These are phyloP conservation scores for Pluteus cervinus DNA, from an alignment of 768 basidiomycete genomes.

Conservation along the genomic window DNA sequence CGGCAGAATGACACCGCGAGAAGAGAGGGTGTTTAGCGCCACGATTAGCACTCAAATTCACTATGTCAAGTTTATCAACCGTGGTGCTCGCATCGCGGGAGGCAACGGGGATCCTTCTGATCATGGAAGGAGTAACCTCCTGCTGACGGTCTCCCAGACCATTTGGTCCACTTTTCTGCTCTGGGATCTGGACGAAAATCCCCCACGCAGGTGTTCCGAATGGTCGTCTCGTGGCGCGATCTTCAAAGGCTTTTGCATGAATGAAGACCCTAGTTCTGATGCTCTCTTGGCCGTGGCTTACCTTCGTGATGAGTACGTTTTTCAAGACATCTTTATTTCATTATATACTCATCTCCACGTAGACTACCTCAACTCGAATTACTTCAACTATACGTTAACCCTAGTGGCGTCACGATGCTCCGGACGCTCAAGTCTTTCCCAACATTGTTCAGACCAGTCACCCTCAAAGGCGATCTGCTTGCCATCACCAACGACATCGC, in stretches of 20 bases:
- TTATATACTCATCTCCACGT: no score
- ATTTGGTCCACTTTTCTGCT: constrained; percentile 56
- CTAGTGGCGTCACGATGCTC: no score
- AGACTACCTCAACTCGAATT: no score
- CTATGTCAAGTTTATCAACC: constrained; percentile 48
- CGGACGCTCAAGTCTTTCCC: constrained; percentile 25
- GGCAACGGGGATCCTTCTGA: constrained; percentile 32
- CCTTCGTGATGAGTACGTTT: constrained; percentile 38
- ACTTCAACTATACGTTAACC: no score
- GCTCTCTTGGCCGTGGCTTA: constrained; percentile 48
- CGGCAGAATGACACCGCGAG: constrained; percentile 8
- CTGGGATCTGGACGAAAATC: constrained; percentile 37
- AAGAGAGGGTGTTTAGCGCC: constrained; percentile 19
- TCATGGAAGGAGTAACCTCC: no score
- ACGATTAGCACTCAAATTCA: constrained; percentile 39
- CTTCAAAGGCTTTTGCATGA: constrained; percentile 47
- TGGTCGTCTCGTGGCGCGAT: constrained; percentile 53
- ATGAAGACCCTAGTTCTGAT: constrained; percentile 35
- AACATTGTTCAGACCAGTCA: constrained; percentile 39
- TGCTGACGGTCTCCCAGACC: constrained; percentile 50
- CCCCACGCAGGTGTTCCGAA: constrained; percentile 28
- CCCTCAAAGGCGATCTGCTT: constrained; percentile 44
- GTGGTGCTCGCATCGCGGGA: no score
- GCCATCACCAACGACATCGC: constrained; percentile 48
- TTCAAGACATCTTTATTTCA: no score